Base-by-base conservation (phyloP, 805 yeast genomes). In the Metschnikowia sp. region DNA sequence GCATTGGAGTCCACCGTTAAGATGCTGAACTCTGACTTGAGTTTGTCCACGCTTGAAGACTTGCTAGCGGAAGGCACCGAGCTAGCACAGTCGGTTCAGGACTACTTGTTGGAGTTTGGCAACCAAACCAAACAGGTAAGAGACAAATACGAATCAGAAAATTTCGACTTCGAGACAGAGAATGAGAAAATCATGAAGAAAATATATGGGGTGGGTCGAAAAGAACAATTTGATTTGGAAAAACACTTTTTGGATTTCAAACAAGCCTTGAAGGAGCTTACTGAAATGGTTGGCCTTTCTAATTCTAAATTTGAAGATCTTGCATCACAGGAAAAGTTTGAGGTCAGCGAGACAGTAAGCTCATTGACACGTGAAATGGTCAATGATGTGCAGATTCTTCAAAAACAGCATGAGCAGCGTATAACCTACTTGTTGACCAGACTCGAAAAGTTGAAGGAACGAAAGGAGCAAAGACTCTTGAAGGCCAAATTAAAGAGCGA, bases 131-230 rank as follows among this genome's bases (percentile, higher is more conserved):
- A 60, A 33, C 69, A 66, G 2, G 52, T 80, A 32, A 66, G 77
- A 50, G 60, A 65, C 26, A 69, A 70, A 36, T 82, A 70, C 56
- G 72, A 73, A 3, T 69, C 67, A 3, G 62, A 69, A 19, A 78
- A 74, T 0, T 58, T 83, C 26, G 79, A 83, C 55, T 80, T 76
- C 50, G 79, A 76, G 32, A 71, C 74, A 45, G 83, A 79, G 55
- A 76, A 75, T 49, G 65, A 68, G 32, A 72, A 77, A 50, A 59
- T 81, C 39, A 73, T 56, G 52, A 44, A 37, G 22, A 47, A 48
- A 42, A 48, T 54, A 22, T 50, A 52, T 32, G 59, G 58, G 4
- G 32, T 28, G 22, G 48, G 47, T 18, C 32, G 34, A 18, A 39
- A 36, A 19, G 46, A 41, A 13, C 51, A 47, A n/a, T 41, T 55